Base-by-base conservation (phyloP, 495 filamentous ascomycete species). In the Aspergillus hancockii region DNA sequence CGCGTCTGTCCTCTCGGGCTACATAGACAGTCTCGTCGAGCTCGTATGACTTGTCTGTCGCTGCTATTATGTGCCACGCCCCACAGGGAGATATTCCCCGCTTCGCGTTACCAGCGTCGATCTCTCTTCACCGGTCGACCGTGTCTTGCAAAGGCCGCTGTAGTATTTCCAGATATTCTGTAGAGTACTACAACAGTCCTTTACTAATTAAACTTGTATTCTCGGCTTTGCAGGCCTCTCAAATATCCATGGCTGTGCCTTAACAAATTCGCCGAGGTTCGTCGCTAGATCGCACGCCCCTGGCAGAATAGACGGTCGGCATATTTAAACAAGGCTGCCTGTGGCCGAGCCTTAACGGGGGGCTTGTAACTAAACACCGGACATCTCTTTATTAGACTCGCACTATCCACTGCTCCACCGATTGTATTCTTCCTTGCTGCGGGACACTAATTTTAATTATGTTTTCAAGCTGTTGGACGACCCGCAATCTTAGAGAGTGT, bases 11-110 rank as follows among this genome's bases (percentile, higher is more conserved):
- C 46, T 49, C 46, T 49, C 46, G 22, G 46, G 46, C 46, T 8
- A 49, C 12, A 49, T 49, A 25, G 46, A 49, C 46, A 49, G 46
- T 49, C 46, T 49, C 21, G 21, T 49, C 46, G 16, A 49, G 19
- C 19, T 19, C 46, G 8, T 14, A 28, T 14, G 46, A 22, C 46
- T 16, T 18, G 21, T 49, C 46, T 19, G 19, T 49, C 46, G 16
- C 46, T 49, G 19, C 46, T 19, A 49, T 49, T 25, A 49, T 49
- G 12, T 49, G 46, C 46, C 46, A 49, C 46, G 19, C 46, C 19
- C 46, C 21, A 49, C 46, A 49, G 22, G 19, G 16, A 49, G 25
- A 28, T 10, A 10, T 36, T 49, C 16, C 46, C 46, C 25, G 46
- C 46, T 49, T 49, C 46, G 46, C 46, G 19, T 49, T 49, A 49